A percentile compares a stretch with the other conserved stretches of the same genome.
Evolutionary conservation across 139 green algal genomes (phyloP).

Genomic region (Volvox reticuliferus): DNA sequence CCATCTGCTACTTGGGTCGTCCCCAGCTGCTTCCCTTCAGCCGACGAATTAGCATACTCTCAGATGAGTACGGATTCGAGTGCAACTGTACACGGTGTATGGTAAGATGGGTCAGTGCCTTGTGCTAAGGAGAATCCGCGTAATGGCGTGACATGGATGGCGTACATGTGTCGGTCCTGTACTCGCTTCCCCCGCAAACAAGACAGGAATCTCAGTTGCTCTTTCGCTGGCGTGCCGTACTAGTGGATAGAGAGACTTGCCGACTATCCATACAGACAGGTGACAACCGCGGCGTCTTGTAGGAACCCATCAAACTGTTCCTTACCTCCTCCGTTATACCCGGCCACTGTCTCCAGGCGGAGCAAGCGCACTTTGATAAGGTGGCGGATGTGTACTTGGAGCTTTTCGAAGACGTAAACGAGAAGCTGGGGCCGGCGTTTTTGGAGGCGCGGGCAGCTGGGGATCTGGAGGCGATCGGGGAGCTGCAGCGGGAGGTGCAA

Average conservation of each 20-base stretch:
- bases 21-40: slow-evolving; percentile 55
- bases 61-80: slow-evolving; percentile 59
- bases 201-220: too few species aligned
- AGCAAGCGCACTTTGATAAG: slow-evolving; percentile 30
- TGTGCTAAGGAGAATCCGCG: too few species aligned
- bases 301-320: too few species aligned
- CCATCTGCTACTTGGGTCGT: slow-evolving; percentile 59
- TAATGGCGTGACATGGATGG: too few species aligned
- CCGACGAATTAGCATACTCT: slow-evolving; percentile 23
- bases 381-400: slow-evolving; percentile 45
- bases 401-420: slow-evolving; percentile 30
- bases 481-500: slow-evolving; percentile 20
- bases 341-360: neutral
- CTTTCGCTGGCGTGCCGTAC: too few species aligned
- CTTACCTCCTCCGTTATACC: too few species aligned
- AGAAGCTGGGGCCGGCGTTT: slow-evolving; percentile 33
- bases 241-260: too few species aligned
- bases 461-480: slow-evolving; percentile 25
- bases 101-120: neutral
- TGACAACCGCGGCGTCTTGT: too few species aligned
- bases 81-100: slow-evolving; percentile 55
- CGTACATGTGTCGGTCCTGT: too few species aligned
- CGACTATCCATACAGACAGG: too few species aligned
- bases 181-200: too few species aligned
- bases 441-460: neutral